phyloP scores from a whole-genome alignment of 2,329 filamentous ascomycete species.

The Phaeosphaeria sp. region DNA sequence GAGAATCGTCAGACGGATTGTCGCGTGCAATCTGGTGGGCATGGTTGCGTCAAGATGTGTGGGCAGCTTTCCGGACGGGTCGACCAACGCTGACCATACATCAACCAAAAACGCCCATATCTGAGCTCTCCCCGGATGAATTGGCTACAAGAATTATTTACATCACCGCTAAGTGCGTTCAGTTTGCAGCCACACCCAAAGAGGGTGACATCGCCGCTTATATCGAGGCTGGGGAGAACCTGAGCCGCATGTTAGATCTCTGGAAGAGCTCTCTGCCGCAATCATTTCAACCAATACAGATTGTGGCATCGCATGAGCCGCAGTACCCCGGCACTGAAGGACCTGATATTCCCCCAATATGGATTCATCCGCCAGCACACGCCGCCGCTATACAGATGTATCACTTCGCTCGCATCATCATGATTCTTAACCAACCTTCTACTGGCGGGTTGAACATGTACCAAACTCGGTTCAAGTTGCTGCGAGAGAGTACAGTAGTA shows the following conservation, averaged over 20 bases:
- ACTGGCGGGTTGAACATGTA: constrained; percentile 58
- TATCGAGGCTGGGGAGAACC: constrained; percentile 54
- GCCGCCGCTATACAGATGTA: constrained; percentile 60
- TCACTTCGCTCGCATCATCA: constrained; percentile 60
- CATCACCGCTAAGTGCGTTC: constrained; percentile 63
- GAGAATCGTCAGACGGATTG: constrained; percentile 60
- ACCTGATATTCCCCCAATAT: constrained; percentile 22
- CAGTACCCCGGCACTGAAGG: not conserved
- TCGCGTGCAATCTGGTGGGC: constrained; percentile 69
- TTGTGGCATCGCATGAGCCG: constrained; percentile 7
- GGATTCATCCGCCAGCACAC: constrained; percentile 38
- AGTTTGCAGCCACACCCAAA: constrained; percentile 61
- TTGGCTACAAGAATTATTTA: constrained; percentile 62
- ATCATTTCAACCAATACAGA: constrained; percentile 53
- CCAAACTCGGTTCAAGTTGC: constrained; percentile 51
- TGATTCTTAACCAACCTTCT: constrained; percentile 60
- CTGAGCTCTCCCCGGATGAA: constrained; percentile 58
- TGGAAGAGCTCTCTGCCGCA: constrained; percentile 55
- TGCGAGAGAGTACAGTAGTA: constrained; percentile 55
- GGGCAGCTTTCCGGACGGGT: constrained; percentile 67
- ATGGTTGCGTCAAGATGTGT: constrained; percentile 69
- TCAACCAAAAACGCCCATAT: constrained; percentile 58
- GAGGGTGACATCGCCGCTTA: constrained; percentile 43
- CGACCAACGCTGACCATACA: constrained; percentile 65
- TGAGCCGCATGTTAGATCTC: constrained; percentile 58